Conservation (phyloP, 352 stramenopile species). For the Pythium aquatile region DNA sequence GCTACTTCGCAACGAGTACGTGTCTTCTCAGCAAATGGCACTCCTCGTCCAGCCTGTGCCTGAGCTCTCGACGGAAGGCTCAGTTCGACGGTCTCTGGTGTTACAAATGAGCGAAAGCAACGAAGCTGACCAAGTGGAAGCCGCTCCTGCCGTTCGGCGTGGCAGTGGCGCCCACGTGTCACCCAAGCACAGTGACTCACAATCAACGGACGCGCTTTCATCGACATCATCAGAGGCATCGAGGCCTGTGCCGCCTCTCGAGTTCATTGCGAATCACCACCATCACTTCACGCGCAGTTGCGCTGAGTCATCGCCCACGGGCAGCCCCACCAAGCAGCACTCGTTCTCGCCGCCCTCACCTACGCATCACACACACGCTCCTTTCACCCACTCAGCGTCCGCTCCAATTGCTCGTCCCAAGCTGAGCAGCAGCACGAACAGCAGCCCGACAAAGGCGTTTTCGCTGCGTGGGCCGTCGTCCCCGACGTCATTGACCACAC, state of each 20-base stretch:
- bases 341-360: constrained; percentile 8
- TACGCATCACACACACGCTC: not conserved
- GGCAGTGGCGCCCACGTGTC: constrained; percentile 12
- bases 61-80: not conserved
- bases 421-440: constrained; percentile 19
- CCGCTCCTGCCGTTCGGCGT: constrained; percentile 25
- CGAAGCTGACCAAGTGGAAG: constrained; percentile 17
- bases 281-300: constrained; percentile 36
- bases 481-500: constrained; percentile 20
- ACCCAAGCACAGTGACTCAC: not conserved
- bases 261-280: constrained; percentile 34
- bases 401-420: constrained; percentile 22
- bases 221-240: constrained; percentile 7
- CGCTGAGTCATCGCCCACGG: constrained; percentile 24
- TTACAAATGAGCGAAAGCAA: not conserved
- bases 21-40: constrained; percentile 7
- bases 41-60: not conserved
- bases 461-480: constrained; percentile 14
- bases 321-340: constrained; percentile 17
- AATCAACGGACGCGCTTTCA: constrained; percentile 19
- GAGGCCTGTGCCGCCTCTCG: constrained; percentile 11
- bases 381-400: constrained; percentile 25
- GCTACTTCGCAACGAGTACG: constrained; percentile 39
- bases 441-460: not conserved
- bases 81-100: not conserved